Evolutionary conservation across 1,284 basidiomycete species (phyloP).

Genomic region (Rhodotorula sp.): DNA sequence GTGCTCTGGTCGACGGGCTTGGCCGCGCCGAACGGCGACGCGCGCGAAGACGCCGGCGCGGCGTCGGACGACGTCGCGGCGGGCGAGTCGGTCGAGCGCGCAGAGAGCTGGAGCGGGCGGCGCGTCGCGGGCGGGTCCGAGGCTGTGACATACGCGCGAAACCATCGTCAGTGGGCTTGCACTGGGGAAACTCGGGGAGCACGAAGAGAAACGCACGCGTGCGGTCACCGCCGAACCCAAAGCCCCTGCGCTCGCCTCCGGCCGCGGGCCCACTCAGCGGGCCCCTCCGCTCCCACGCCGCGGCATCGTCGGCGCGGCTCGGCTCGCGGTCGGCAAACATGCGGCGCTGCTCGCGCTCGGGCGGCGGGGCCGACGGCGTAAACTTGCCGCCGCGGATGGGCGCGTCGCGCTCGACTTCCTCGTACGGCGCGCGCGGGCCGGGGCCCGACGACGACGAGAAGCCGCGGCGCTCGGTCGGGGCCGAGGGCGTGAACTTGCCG

Average conservation of each 20-base stretch:
- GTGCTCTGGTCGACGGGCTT: constrained; percentile 82
- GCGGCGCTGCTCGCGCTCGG: constrained; percentile 15
- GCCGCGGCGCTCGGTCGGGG: constrained; percentile 35
- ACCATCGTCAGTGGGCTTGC: neutral
- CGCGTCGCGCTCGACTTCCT: constrained; percentile 50
- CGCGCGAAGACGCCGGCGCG: constrained; percentile 60
- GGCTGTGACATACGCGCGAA: neutral
- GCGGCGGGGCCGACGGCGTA: constrained; percentile 46
- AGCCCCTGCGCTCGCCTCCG: neutral
- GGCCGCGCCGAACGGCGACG: constrained; percentile 85
- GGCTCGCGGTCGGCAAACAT: constrained; percentile 23
- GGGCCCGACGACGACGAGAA: neutral
- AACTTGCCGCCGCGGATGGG: constrained; percentile 55
- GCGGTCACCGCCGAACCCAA: constrained; percentile 16
- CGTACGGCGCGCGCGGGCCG: constrained; percentile 22
- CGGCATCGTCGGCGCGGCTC: constrained; percentile 28
- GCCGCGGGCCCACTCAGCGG: constrained; percentile 10
- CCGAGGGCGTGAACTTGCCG: constrained; percentile 52
- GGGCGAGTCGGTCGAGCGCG: constrained; percentile 50
- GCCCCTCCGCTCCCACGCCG: constrained; percentile 28
- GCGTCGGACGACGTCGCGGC: constrained; percentile 61
- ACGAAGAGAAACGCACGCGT: constrained; percentile 14
- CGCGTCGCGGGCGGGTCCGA: constrained; percentile 23
- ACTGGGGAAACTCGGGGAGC: neutral
- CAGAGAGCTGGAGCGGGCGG: constrained; percentile 37